These are phyloP conservation scores for Carpinus viminea DNA, from an alignment of 306 rosid species.

Conservation along the genomic window DNA sequence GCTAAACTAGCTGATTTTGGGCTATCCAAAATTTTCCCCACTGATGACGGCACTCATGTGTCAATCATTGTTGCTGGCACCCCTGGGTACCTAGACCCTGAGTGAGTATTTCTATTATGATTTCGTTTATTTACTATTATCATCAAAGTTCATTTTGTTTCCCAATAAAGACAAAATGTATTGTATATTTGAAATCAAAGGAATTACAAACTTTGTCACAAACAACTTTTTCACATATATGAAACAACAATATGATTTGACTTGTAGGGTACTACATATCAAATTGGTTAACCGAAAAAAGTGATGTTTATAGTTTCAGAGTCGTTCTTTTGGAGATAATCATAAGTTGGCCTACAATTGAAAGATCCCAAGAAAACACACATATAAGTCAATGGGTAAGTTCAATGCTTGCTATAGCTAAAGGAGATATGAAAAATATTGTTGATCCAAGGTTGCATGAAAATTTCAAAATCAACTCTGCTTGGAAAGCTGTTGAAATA, in stretches of 20 bases:
- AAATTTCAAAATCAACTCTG: background rate
- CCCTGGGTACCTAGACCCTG: constrained; percentile 44
- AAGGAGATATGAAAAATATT: constrained; percentile 8
- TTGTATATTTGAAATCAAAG: too few relatives aligned
- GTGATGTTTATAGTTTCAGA: constrained; percentile 26
- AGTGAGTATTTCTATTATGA: constrained; percentile 36
- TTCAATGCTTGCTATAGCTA: background rate
- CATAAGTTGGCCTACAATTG: background rate
- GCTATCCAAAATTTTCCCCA: constrained; percentile 36
- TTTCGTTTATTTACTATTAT: too few relatives aligned
- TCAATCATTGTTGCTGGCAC: constrained; percentile 48
- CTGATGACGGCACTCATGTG: constrained; percentile 36
- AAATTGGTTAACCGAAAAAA: constrained; percentile 8
- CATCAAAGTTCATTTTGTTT: too few relatives aligned
- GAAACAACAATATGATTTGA: background rate
- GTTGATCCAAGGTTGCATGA: constrained; percentile 14
- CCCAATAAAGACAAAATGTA: too few relatives aligned
- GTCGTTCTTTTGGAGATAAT: constrained; percentile 17
- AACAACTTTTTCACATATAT: background rate
- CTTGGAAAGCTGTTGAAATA: too few relatives aligned
- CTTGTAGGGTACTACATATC: background rate
- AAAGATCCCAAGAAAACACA: background rate
- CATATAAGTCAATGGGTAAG: constrained; percentile 20
- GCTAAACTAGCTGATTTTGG: constrained; percentile 58
- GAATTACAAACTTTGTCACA: too few relatives aligned